Evolutionary conservation across 1,284 basidiomycete species (phyloP).

Genomic region (Meira nashicola): DNA sequence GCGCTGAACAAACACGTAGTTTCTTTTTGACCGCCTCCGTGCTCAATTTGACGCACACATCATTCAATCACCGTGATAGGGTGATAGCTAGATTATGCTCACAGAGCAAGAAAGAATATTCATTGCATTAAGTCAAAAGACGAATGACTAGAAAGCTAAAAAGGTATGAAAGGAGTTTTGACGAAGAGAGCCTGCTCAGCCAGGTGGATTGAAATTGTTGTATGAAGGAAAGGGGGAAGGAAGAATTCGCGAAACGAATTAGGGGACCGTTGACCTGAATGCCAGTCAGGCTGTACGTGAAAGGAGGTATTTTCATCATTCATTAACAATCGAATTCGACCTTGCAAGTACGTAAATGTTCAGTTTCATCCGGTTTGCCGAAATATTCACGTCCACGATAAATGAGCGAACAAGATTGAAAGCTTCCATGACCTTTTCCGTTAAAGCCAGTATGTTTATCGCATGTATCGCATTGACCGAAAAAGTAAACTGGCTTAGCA

Average conservation of each 20-base stretch:
- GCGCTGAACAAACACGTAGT: no score
- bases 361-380: background rate
- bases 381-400: background rate
- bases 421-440: background rate
- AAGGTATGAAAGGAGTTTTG: no score
- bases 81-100: no score
- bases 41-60: no score
- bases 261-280: background rate
- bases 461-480: background rate
- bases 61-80: no score
- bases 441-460: background rate
- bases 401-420: background rate
- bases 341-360: background rate
- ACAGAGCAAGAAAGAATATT: no score
- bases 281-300: background rate
- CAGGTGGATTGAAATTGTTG: background rate
- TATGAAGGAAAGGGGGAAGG: background rate
- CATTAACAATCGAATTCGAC: background rate
- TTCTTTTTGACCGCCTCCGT: no score
- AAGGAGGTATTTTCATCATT: background rate
- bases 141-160: no score
- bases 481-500: background rate
- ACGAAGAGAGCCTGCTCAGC: background rate
- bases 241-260: background rate
- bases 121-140: no score